Evolutionary conservation across 129 eudicot species (phyloP).

Genomic region (Tagetes erecta): DNA sequence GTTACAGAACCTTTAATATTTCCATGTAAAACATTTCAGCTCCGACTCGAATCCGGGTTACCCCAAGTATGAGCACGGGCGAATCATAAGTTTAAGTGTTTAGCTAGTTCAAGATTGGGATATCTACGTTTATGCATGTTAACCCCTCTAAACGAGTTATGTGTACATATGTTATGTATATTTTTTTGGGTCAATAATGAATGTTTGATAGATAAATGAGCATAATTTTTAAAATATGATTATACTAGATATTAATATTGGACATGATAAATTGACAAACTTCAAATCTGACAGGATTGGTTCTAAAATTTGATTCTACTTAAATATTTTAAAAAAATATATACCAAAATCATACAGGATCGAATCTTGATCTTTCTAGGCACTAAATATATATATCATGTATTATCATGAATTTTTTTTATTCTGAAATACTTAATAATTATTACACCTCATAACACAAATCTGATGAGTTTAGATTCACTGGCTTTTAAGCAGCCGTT

Average conservation of each 20-base stretch:
- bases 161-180: neutral
- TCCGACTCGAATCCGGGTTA: too few species aligned
- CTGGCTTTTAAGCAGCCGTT: neutral
- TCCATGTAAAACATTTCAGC: too few species aligned
- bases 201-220: neutral
- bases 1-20: too few species aligned
- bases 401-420: neutral
- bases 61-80: too few species aligned
- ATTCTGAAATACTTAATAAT: neutral
- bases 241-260: neutral
- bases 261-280: neutral
- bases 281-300: neutral
- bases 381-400: neutral
- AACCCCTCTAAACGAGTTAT: too few species aligned
- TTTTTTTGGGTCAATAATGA: neutral
- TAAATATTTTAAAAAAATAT: neutral
- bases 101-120: too few species aligned
- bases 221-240: neutral
- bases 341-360: neutral
- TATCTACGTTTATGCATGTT: too few species aligned
- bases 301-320: neutral
- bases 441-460: neutral
- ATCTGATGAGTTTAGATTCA: neutral
- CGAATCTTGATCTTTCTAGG: neutral
- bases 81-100: too few species aligned